Percentiles rank a stretch among this genome's conserved stretches.
Conservation (phyloP, 2,329 filamentous ascomycete genomes). For the Onygenales sp. region DNA sequence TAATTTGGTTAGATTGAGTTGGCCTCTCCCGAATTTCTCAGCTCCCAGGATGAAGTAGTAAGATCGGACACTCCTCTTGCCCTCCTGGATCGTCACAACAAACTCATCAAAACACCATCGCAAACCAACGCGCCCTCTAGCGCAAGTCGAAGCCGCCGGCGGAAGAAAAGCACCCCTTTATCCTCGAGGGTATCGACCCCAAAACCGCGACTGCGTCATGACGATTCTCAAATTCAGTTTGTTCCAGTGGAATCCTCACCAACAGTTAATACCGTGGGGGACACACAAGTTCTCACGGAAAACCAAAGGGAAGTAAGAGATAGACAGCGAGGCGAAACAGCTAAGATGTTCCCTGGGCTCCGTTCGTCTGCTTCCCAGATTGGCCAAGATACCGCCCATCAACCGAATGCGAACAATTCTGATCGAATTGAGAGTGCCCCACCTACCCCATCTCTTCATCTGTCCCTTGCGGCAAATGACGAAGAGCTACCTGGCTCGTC, state of each 20-base stretch:
- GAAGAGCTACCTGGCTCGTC: constrained; percentile 42
- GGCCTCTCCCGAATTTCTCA: constrained; percentile 29
- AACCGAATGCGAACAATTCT: constrained; percentile 6
- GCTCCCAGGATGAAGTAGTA: constrained; percentile 41
- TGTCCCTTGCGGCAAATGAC: constrained; percentile 29
- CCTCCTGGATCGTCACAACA: neutral
- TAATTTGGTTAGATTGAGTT: constrained; percentile 9
- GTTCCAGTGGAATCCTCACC: constrained; percentile 56
- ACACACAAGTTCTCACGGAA: constrained; percentile 69
- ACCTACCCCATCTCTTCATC: constrained; percentile 33
- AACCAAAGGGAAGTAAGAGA: constrained; percentile 69
- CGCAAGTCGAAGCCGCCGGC: constrained; percentile 2
- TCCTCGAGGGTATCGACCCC: constrained; percentile 23
- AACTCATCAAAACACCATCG: neutral
- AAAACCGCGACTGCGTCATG: constrained; percentile 56
- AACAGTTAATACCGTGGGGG: constrained; percentile 36
- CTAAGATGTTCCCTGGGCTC: constrained; percentile 59
- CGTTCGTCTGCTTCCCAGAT: constrained; percentile 34
- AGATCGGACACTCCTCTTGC: constrained; percentile 6
- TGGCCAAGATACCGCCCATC: neutral
- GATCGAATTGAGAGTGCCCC: constrained; percentile 20
- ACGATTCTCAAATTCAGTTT: constrained; percentile 76
- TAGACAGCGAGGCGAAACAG: constrained; percentile 55
- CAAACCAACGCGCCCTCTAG: neutral
- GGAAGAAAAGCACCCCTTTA: constrained; percentile 16